Evolutionary conservation across 2,329 filamentous ascomycete species (phyloP).

Genomic region (Fusarium goolgardi): DNA sequence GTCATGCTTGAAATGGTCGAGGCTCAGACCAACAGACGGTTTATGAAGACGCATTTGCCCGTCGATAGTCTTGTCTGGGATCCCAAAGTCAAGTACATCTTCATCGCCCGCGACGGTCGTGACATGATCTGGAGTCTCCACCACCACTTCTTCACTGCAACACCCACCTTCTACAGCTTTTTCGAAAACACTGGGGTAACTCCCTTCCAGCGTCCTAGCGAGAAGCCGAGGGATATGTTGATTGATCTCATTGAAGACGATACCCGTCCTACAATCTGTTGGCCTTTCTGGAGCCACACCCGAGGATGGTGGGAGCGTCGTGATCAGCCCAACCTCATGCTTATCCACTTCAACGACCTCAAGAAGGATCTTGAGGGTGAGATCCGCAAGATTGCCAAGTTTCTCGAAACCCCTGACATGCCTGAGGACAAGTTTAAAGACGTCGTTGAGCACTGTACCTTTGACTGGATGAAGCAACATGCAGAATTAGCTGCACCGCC

Average conservation of each 20-base stretch:
- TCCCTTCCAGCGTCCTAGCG: not conserved
- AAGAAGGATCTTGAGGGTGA: conserved; percentile 7
- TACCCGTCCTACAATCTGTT: not conserved
- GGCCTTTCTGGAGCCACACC: conserved; percentile 26
- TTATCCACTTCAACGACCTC: conserved; percentile 18
- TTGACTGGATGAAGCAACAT: conserved; percentile 28
- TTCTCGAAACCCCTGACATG: not conserved
- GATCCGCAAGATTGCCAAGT: not conserved
- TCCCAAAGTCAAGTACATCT: conserved; percentile 19
- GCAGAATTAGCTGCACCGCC: not conserved
- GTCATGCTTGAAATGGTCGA: conserved; percentile 9
- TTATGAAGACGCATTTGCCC: conserved; percentile 19
- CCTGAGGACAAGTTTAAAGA: conserved; percentile 10
- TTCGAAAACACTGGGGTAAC: not conserved
- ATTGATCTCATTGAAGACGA: conserved; percentile 6
- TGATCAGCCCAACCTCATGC: not conserved
- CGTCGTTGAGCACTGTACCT: conserved; percentile 7
- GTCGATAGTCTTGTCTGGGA: conserved; percentile 2
- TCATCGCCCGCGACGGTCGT: conserved; percentile 12
- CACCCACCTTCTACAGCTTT: conserved; percentile 8
- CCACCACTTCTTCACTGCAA: conserved; percentile 9
- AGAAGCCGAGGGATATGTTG: conserved; percentile 1
- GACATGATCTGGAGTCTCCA: conserved; percentile 23
- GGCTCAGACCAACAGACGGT: conserved; percentile 2
- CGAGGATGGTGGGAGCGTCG: conserved; percentile 19